phyloP scores from a whole-genome alignment of 768 basidiomycete species.

The Xanthoconium purpureum region DNA sequence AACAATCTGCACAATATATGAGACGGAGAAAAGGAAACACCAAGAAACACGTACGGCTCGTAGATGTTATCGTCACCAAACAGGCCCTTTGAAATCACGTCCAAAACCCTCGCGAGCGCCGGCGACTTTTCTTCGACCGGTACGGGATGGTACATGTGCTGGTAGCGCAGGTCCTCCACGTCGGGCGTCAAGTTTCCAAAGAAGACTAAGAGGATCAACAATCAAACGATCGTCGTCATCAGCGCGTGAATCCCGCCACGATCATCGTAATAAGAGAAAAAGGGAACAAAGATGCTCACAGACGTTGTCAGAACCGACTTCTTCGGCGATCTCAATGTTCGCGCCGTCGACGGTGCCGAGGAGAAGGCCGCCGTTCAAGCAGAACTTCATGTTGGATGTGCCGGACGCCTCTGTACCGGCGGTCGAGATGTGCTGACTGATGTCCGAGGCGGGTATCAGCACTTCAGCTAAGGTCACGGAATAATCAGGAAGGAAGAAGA shows the following conservation, averaged over 20 bases:
- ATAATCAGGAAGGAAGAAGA: slow-evolving; percentile 98
- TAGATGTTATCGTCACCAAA: slow-evolving; percentile 84
- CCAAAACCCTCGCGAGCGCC: slow-evolving; percentile 72
- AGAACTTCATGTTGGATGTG: slow-evolving; percentile 88
- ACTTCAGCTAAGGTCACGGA: slow-evolving; percentile 81
- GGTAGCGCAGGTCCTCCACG: slow-evolving; percentile 83
- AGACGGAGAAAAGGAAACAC: neutral
- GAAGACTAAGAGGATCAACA: slow-evolving; percentile 58
- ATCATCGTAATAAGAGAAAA: neutral
- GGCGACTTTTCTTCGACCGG: slow-evolving; percentile 83
- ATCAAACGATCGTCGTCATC: neutral
- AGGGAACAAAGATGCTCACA: slow-evolving; percentile 39
- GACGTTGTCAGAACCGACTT: slow-evolving; percentile 89
- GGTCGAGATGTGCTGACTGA: slow-evolving; percentile 95
- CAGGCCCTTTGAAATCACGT: slow-evolving; percentile 69
- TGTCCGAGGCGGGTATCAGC: slow-evolving; percentile 88
- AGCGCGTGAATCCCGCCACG: neutral
- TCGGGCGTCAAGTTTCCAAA: slow-evolving; percentile 85
- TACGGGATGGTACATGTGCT: slow-evolving; percentile 80
- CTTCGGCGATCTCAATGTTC: slow-evolving; percentile 95
- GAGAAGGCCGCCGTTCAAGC: slow-evolving; percentile 85
- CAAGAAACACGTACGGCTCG: slow-evolving; percentile 63
- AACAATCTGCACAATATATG: slow-evolving; percentile 46
- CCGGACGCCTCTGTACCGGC: slow-evolving; percentile 91
- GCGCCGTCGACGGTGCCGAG: slow-evolving; percentile 94